phyloP scores from a whole-genome alignment of 768 basidiomycete genomes.

The Thelephora aurantiotincta region DNA sequence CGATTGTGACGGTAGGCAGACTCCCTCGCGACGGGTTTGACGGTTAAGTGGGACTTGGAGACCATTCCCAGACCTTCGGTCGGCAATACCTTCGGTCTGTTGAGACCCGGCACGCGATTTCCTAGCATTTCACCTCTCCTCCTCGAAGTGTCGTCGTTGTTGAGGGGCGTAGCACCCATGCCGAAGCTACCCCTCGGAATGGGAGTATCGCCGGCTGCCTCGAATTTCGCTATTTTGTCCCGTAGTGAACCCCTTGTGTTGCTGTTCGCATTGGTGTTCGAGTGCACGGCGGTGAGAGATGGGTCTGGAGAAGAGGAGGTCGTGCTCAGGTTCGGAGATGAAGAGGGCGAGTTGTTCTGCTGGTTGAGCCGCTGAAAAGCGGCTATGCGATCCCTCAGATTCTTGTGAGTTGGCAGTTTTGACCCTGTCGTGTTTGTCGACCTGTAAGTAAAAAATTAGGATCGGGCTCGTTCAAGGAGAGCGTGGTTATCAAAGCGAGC shows the following conservation, averaged over 20 bases:
- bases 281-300: slow-evolving; percentile 14
- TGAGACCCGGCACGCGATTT: slow-evolving; percentile 40
- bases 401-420: slow-evolving; percentile 19
- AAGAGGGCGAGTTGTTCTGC: slow-evolving; percentile 16
- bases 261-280: slow-evolving; percentile 7
- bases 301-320: slow-evolving; percentile 19
- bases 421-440: neutral
- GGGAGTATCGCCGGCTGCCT: slow-evolving; percentile 63
- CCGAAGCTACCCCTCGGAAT: slow-evolving; percentile 66
- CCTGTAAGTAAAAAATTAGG: neutral
- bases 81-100: slow-evolving; percentile 11
- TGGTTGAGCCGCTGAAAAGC: slow-evolving; percentile 46
- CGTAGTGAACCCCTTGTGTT: slow-evolving; percentile 20
- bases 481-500: slow-evolving; percentile 2
- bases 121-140: slow-evolving; percentile 60
- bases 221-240: slow-evolving; percentile 72
- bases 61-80: neutral
- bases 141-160: slow-evolving; percentile 31
- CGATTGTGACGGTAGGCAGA: too few relatives aligned
- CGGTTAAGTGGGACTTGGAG: too few relatives aligned
- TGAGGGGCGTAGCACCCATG: slow-evolving; percentile 43
- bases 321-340: slow-evolving; percentile 11
- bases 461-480: neutral
- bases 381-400: slow-evolving; percentile 75
- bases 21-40: too few relatives aligned